Evolutionary conservation across 805 yeast species (phyloP).

Genomic region (Yarrowia sp.): DNA sequence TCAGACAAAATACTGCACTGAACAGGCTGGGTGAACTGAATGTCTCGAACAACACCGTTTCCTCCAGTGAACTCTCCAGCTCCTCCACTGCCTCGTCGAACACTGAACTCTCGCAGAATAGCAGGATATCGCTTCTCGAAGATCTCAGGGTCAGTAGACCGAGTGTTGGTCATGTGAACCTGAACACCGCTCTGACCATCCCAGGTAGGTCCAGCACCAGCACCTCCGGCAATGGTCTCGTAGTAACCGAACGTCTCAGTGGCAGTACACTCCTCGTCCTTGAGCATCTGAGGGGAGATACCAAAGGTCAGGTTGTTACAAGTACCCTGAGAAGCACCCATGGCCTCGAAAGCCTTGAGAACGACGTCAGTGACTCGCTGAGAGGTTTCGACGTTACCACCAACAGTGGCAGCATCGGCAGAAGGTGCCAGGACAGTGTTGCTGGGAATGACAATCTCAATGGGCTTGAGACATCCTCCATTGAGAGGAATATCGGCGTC

Average conservation of each 20-base stretch:
- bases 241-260: constrained; percentile 83
- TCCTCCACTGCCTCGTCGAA: constrained; percentile 83
- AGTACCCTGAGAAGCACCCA: constrained; percentile 96
- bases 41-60: constrained; percentile 83
- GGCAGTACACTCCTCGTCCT: constrained; percentile 51
- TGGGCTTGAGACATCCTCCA: constrained; percentile 88
- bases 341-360: constrained; percentile 81
- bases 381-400: constrained; percentile 93
- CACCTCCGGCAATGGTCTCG: constrained; percentile 95
- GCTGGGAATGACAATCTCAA: constrained; percentile 68
- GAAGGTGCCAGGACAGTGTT: constrained; percentile 75
- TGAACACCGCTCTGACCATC: constrained; percentile 89
- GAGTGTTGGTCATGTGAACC: constrained; percentile 91
- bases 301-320: constrained; percentile 96
- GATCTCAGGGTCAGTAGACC: constrained; percentile 90
- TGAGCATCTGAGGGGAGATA: constrained; percentile 61
- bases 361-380: constrained; percentile 92
- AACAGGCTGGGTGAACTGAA: constrained; percentile 75
- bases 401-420: constrained; percentile 89
- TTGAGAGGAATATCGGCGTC: constrained; percentile 89
- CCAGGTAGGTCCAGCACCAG: constrained; percentile 91
- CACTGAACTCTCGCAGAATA: constrained; percentile 70
- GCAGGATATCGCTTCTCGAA: constrained; percentile 91
- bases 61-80: constrained; percentile 77
- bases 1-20: constrained; percentile 85